Evolutionary conservation across 805 yeast genomes (phyloP), one percentile per base, ranked within the genome.

Genomic region (Lachancea sp.): DNA sequence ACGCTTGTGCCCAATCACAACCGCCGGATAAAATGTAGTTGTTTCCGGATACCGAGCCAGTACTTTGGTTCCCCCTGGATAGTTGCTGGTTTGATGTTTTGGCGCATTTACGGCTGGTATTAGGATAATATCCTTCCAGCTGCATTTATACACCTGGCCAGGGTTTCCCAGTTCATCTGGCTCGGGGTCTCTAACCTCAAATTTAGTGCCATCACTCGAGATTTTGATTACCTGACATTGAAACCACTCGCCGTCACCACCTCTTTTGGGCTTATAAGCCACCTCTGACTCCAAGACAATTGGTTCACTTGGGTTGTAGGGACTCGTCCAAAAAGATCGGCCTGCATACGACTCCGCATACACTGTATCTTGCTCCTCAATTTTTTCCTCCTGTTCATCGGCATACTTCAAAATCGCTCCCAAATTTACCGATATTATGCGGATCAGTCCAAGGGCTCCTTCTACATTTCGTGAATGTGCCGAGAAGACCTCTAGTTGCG

Each of bases 31-130:
- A 54, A 92, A 92, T 0, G 97, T 89, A 0, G 98, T 92, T 0
- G 98, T 92, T 51, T 92, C 98, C 1, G 98, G 98, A 54, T 92
- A 92, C 53, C 95, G 72, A 0, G 97, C 98, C 44, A 92, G 68
- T 3, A 92, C 97, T 49, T 78, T 79, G 0, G 88, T 71, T 0
- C 95, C 92, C 28, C 77, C 67, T 0, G 95, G 83, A 49, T 83
- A 84, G 33, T 72, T 70, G 11, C 54, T 50, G 12, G 47, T 42
- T 31, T 48, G 50, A 50, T 54, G 24, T 41, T 47, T 51, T 1
- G 68, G 70, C 8, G 68, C 73, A 1, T 61, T 65, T 2, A 56
- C 52, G 2, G 80, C 73, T 0, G 94, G 86, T 31, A 92, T 82
- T 28, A 83, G 65, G 17, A 86, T 71, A 3, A 86, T 63, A 49